Evolutionary conservation across 2,329 filamentous ascomycete genomes (phyloP), one percentile per base, ranked within the genome.

Genomic region (Colletotrichum sp.): DNA sequence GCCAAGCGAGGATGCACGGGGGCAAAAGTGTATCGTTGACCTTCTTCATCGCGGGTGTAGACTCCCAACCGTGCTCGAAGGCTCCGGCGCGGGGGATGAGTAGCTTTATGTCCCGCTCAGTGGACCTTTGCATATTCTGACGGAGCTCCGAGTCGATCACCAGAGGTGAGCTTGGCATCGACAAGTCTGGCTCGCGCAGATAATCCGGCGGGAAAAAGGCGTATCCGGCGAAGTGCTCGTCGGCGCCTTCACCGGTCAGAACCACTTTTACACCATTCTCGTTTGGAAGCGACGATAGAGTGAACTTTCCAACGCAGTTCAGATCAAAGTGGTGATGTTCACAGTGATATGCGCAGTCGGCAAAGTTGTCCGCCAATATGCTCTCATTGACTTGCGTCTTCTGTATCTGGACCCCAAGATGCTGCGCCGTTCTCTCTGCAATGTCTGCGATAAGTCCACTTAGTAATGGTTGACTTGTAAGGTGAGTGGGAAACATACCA

Each of bases 141-240:
- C 71, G 36, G 0, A 73, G 64, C 2, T 28, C 7, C 7, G 52
- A 18, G 10, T 73, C 36, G 3, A 21, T 18, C 0, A 55, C 71
- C 4, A 73, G 7, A 3, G 57, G 57, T 18, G 80, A 81, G 2
- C 82, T 77, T 1, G 81, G 79, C 80, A 81, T 82, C 14, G 85
- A 78, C 7, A 71, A 61, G 76, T 92, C 90, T 0, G 85, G 80
- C 77, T 91, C 90, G 6, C 85, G 84, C 2, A 92, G 83, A 60
- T 85, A 86, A 65, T 91, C 89, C 1, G 84, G 80, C 0, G 85
- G 79, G 72, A 88, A 89, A 55, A 84, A 82, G 1, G 84, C 80
- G 76, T 92, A 92, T 28, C 90, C 90, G 4, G 83, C 86, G 78
- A 92, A 91, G 66, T 87, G 84, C 81, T 91, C 90, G 72, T 91